These are phyloP conservation scores for Candida tropicalis DNA, from an alignment of 1,139 yeast species.

Conservation along the genomic window DNA sequence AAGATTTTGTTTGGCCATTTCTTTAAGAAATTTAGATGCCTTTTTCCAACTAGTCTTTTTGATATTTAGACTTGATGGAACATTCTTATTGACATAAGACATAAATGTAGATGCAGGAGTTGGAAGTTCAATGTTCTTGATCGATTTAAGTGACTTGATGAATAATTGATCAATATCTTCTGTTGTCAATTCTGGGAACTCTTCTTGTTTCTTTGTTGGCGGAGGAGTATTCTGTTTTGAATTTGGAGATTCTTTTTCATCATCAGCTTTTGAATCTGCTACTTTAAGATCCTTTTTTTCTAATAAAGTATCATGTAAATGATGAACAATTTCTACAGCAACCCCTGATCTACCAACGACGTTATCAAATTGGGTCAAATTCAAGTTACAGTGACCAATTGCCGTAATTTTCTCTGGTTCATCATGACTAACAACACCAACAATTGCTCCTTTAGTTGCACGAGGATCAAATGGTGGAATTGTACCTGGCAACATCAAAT, in stretches of 20 bases:
- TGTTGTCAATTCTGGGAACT: conserved; percentile 35
- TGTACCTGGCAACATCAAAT: conserved; percentile 90
- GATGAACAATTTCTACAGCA: conserved; percentile 66
- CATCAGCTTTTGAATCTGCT: conserved; percentile 5
- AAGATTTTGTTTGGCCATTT: conserved; percentile 76
- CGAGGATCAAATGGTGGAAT: conserved; percentile 69
- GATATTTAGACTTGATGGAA: conserved; percentile 71
- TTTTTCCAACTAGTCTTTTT: conserved; percentile 91
- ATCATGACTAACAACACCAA: conserved; percentile 67
- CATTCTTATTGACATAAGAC: conserved; percentile 68
- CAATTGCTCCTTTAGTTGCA: conserved; percentile 55
- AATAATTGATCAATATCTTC: conserved; percentile 84
- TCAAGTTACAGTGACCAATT: conserved; percentile 65
- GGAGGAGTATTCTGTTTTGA: background rate
- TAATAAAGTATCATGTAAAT: conserved; percentile 52
- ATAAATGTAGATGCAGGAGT: conserved; percentile 73
- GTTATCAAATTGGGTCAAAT: conserved; percentile 45
- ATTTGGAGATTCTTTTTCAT: conserved; percentile 25
- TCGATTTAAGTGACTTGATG: conserved; percentile 62
- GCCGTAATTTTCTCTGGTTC: conserved; percentile 71
- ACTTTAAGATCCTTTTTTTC: conserved; percentile 5
- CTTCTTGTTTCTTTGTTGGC: conserved; percentile 3
- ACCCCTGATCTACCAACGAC: conserved; percentile 63
- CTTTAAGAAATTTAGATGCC: conserved; percentile 78
- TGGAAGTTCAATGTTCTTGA: conserved; percentile 57